Evolutionary conservation across 2,329 filamentous ascomycete genomes (phyloP).

Genomic region (Pseudogymnoascus sp.): DNA sequence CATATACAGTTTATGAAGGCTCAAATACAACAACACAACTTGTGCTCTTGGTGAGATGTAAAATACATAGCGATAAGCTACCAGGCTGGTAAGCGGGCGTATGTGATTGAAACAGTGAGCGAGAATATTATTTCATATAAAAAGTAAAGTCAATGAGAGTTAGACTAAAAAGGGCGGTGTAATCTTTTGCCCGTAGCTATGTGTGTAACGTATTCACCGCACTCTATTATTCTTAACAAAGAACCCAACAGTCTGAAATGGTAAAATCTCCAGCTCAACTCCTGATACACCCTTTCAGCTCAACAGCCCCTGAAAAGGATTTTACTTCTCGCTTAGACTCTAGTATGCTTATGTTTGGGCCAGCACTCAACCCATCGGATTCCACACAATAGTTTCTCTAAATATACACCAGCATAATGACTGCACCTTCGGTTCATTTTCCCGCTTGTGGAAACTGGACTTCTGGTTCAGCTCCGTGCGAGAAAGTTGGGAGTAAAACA

Average conservation of each 20-base stretch:
- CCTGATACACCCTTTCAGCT: not conserved
- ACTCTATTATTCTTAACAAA: not conserved
- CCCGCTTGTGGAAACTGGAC: slow-evolving; percentile 11
- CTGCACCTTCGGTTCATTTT: slow-evolving; percentile 4
- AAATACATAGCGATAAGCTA: not conserved
- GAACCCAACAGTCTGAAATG: not conserved
- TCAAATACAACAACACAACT: not conserved
- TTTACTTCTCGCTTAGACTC: not conserved
- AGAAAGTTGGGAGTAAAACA: slow-evolving; percentile 6
- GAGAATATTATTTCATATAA: not conserved
- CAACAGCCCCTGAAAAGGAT: not conserved
- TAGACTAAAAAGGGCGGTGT: not conserved
- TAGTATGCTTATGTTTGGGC: not conserved
- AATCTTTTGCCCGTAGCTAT: not conserved
- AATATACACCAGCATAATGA: slow-evolving; percentile 6
- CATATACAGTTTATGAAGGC: not conserved
- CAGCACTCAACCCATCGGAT: not conserved
- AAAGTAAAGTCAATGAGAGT: not conserved
- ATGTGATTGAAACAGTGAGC: not conserved
- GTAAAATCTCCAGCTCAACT: not conserved
- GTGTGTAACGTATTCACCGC: not conserved
- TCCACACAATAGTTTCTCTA: not conserved
- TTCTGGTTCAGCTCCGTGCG: not conserved
- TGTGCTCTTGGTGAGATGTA: not conserved
- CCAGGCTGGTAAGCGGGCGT: not conserved